These are phyloP conservation scores for Pythium monospermum DNA, from an alignment of 352 stramenopile genomes.

Conservation along the genomic window DNA sequence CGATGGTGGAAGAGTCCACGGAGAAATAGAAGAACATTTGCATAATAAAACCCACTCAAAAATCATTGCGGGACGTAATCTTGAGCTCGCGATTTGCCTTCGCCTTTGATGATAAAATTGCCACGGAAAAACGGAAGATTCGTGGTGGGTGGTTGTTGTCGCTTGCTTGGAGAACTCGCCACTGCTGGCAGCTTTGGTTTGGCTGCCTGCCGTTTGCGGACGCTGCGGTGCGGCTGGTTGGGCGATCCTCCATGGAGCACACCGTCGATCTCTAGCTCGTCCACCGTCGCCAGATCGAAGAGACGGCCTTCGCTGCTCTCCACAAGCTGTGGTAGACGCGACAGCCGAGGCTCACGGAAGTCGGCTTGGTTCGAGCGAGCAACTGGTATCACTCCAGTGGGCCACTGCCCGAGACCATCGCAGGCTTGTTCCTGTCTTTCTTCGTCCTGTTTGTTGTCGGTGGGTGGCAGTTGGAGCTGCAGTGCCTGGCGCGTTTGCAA, in stretches of 20 bases:
- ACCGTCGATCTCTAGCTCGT: neutral
- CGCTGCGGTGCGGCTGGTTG: neutral
- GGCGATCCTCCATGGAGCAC: neutral
- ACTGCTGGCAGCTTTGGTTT: conserved; percentile 8
- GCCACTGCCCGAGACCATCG: too few relatives aligned
- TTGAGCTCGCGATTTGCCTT: conserved; percentile 31
- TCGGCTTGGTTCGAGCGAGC: neutral
- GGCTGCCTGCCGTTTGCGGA: neutral
- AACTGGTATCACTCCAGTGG: too few relatives aligned
- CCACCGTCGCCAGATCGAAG: neutral
- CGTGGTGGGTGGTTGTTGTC: conserved; percentile 13
- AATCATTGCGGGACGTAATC: conserved; percentile 8
- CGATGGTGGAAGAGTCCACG: too few relatives aligned
- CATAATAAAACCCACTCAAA: too few relatives aligned
- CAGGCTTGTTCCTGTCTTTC: conserved; percentile 12
- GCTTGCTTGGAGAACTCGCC: conserved; percentile 1
- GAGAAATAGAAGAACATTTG: too few relatives aligned
- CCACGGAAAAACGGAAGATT: conserved; percentile 63
- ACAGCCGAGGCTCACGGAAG: neutral
- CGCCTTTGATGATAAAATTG: conserved; percentile 56
- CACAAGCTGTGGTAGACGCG: conserved; percentile 11
- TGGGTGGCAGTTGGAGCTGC: conserved; percentile 12
- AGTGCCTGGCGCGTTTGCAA: conserved; percentile 16
- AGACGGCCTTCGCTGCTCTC: neutral
- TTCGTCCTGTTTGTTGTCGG: conserved; percentile 9